These are phyloP conservation scores for Pseudocercospora cruenta DNA, from an alignment of 2,329 filamentous ascomycete genomes.

Conservation along the genomic window DNA sequence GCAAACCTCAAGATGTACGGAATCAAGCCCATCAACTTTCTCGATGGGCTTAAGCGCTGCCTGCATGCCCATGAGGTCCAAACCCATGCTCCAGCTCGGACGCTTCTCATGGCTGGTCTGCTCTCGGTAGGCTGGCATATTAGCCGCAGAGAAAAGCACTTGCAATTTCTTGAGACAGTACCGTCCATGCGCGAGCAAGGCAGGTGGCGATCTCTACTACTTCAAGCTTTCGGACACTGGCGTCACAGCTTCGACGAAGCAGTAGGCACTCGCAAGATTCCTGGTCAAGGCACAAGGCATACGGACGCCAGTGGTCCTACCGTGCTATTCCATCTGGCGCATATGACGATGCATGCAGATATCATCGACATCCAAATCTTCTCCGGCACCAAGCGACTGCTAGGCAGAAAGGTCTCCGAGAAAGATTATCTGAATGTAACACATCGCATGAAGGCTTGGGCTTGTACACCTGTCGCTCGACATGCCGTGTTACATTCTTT, in stretches of 20 bases:
- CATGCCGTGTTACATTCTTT: constrained; percentile 90
- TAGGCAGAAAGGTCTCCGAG: constrained; percentile 79
- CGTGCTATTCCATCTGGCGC: constrained; percentile 85
- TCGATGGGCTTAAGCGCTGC: constrained; percentile 86
- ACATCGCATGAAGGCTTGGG: constrained; percentile 84
- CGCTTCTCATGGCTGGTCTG: constrained; percentile 86
- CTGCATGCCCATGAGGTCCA: constrained; percentile 79
- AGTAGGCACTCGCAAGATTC: constrained; percentile 56
- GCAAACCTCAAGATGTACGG: constrained; percentile 76
- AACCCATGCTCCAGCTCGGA: constrained; percentile 88
- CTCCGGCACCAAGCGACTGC: constrained; percentile 77
- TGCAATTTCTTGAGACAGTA: constrained; percentile 80
- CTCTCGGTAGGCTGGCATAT: constrained; percentile 95
- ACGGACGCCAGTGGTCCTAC: constrained; percentile 62
- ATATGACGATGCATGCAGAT: constrained; percentile 96
- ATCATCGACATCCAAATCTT: constrained; percentile 95
- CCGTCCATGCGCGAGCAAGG: constrained; percentile 82
- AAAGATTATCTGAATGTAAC: constrained; percentile 79
- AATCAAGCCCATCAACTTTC: constrained; percentile 79
- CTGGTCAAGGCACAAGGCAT: constrained; percentile 33
- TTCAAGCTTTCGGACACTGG: constrained; percentile 89
- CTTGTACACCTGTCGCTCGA: constrained; percentile 78
- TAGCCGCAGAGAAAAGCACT: constrained; percentile 89
- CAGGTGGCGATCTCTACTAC: constrained; percentile 83
- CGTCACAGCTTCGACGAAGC: constrained; percentile 85